Base-by-base conservation (phyloP, 352 stramenopile species). In the Globisporangium uncinulatum region DNA sequence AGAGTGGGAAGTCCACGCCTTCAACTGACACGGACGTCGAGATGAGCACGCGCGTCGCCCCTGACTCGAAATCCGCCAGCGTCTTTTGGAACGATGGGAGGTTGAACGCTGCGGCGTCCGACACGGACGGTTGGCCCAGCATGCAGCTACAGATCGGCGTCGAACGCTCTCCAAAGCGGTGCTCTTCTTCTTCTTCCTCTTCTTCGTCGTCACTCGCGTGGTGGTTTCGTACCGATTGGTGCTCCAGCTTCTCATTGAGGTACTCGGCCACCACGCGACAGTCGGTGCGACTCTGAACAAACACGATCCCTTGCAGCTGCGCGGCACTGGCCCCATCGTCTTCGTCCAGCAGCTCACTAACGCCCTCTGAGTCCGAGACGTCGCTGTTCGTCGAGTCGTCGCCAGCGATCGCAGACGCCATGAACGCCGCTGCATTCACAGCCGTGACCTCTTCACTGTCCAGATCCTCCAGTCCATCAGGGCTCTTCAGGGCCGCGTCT, bases 201-300 rank as follows among this genome's bases (percentile, higher is more conserved):
- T 52, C 36, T 11, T 70, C 70, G 29, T 61, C 57, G 1, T 65
- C 49, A 24, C 66, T 57, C 20, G 54, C 56, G 1, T 36, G 14
- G 1, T 36, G 14, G 13, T 42, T 15, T 11, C 20, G 42, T 29
- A 9, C 42, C 4, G 17, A 11, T 19, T 14, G 42, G 17, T 47
- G 42, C 42, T 55, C 63, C 42, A 90, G 76, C 32, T 80, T 82
- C 20, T 78, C 73, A 54, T 93, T 94, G 3, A 96, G 66, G 51
- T 67, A 95, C 45, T 95, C 86, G 0, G 69, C 81, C 52, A 95
- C 44, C 3, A 94, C 76, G 49, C 83, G 86, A 41, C 80, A 90
- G 60, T 93, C 85, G 21, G 75, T 73, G n/a, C 87, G 78, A 19
- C 79, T 90, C 45, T 88, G 76, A 11, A 95, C 86, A 53, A 95